These are phyloP conservation scores for Dactylonectria macrodidyma DNA, from an alignment of 2,329 filamentous ascomycete genomes.

Conservation along the genomic window DNA sequence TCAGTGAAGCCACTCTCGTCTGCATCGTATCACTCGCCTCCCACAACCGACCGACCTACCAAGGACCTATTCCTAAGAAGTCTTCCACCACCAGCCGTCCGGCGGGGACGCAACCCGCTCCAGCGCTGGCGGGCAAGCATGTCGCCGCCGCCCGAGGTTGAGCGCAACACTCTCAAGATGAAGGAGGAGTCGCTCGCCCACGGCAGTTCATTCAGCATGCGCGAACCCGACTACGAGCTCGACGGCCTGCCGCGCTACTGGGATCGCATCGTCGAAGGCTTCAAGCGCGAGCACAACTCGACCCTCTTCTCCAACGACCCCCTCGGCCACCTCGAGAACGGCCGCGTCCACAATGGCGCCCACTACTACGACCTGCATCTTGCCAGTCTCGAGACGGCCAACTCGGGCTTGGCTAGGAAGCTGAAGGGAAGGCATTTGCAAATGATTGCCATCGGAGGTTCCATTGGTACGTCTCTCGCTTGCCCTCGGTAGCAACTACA, in stretches of 20 bases:
- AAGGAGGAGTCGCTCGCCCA: slow-evolving; percentile 70
- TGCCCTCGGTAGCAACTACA: neutral
- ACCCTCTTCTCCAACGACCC: slow-evolving; percentile 64
- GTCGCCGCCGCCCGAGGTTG: slow-evolving; percentile 61
- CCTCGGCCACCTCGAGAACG: slow-evolving; percentile 53
- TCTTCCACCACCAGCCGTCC: slow-evolving; percentile 29
- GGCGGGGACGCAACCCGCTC: slow-evolving; percentile 32
- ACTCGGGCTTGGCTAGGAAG: slow-evolving; percentile 81
- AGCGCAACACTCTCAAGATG: slow-evolving; percentile 71
- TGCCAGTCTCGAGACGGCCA: slow-evolving; percentile 81
- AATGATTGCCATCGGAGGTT: slow-evolving; percentile 98
- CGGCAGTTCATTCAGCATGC: slow-evolving; percentile 67
- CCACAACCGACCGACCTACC: neutral
- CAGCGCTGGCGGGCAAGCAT: slow-evolving; percentile 52
- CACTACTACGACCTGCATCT: slow-evolving; percentile 70
- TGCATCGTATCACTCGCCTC: slow-evolving; percentile 7
- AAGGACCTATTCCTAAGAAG: neutral
- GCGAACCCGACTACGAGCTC: slow-evolving; percentile 63
- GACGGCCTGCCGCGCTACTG: slow-evolving; percentile 52
- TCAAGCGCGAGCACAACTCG: slow-evolving; percentile 72
- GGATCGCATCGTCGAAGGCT: slow-evolving; percentile 70
- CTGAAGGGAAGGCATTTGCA: slow-evolving; percentile 90
- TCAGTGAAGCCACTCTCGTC: slow-evolving; percentile 5
- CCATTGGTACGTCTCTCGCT: slow-evolving; percentile 73
- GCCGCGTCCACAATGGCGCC: slow-evolving; percentile 54